These are phyloP conservation scores for Pichia sp. DNA, from an alignment of 1,139 yeast species.

Conservation along the genomic window DNA sequence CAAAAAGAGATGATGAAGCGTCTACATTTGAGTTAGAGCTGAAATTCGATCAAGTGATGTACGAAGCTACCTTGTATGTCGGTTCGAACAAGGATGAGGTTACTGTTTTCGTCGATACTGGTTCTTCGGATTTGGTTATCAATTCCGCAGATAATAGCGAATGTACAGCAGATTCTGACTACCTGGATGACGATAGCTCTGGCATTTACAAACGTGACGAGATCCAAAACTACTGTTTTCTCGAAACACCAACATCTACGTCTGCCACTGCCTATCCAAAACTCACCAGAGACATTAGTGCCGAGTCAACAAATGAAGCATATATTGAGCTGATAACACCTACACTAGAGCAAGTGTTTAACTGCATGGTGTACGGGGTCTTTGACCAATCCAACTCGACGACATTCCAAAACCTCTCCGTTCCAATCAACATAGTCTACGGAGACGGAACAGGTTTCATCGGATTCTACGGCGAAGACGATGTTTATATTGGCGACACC, in stretches of 20 bases:
- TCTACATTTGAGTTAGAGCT: constrained; percentile 30
- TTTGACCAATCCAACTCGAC: constrained; percentile 45
- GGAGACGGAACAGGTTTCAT: constrained; percentile 56
- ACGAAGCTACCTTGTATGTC: constrained; percentile 43
- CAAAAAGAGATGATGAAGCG: constrained; percentile 9
- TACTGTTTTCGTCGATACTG: constrained; percentile 56
- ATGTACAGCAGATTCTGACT: constrained; percentile 7
- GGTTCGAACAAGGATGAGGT: constrained; percentile 55
- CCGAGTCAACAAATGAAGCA: background rate
- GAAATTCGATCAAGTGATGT: constrained; percentile 24
- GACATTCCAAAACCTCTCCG: constrained; percentile 43
- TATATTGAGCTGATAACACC: background rate
- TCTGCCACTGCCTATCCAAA: background rate
- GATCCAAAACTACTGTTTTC: background rate
- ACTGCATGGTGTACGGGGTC: constrained; percentile 41
- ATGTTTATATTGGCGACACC: constrained; percentile 39
- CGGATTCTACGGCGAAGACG: constrained; percentile 62
- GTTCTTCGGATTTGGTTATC: constrained; percentile 65
- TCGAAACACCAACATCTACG: background rate
- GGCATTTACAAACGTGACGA: background rate
- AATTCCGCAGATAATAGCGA: constrained; percentile 9
- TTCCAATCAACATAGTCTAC: constrained; percentile 48
- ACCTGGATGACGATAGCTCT: background rate
- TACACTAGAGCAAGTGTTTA: constrained; percentile 17
- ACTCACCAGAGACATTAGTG: background rate